phyloP scores from a whole-genome alignment of 2,329 filamentous ascomycete species.

The Verticillium zaregamsianum region DNA sequence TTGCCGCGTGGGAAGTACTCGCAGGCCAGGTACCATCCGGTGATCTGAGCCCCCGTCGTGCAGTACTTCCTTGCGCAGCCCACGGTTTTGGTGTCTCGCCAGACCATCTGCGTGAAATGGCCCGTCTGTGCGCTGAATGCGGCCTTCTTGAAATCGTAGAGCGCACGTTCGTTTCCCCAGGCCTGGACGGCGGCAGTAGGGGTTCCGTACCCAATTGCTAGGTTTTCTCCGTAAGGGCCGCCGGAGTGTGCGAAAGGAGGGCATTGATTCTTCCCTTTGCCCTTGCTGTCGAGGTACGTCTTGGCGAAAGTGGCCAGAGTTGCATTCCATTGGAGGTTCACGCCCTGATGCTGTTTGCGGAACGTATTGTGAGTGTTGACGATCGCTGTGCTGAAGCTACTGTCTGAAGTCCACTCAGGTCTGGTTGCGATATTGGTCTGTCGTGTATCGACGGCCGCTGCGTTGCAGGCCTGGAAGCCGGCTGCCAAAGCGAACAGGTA shows the following conservation, averaged over 20 bases:
- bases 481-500: not conserved
- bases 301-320: slow-evolving; percentile 54
- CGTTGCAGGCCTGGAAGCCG: not conserved
- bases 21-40: slow-evolving; percentile 63
- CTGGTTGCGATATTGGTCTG: not conserved
- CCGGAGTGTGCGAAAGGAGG: not conserved
- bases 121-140: slow-evolving; percentile 48
- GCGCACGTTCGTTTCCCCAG: slow-evolving; percentile 48
- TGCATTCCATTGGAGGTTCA: slow-evolving; percentile 57
- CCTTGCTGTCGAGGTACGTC: slow-evolving; percentile 36
- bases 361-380: slow-evolving; percentile 65
- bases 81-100: slow-evolving; percentile 47
- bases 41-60: not conserved
- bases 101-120: slow-evolving; percentile 57
- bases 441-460: not conserved
- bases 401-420: slow-evolving; percentile 26
- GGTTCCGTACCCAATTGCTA: not conserved
- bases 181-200: slow-evolving; percentile 32
- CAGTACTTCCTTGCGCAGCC: slow-evolving; percentile 49
- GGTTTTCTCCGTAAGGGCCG: not conserved
- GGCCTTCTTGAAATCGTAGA: slow-evolving; percentile 46
- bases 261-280: not conserved
- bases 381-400: slow-evolving; percentile 46
- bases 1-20: slow-evolving; percentile 69
- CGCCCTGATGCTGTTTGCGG: slow-evolving; percentile 58